Evolutionary conservation across 2,329 filamentous ascomycete species (phyloP), one percentile per base, ranked within the genome.

Genomic region (Aureobasidium leucospermi): DNA sequence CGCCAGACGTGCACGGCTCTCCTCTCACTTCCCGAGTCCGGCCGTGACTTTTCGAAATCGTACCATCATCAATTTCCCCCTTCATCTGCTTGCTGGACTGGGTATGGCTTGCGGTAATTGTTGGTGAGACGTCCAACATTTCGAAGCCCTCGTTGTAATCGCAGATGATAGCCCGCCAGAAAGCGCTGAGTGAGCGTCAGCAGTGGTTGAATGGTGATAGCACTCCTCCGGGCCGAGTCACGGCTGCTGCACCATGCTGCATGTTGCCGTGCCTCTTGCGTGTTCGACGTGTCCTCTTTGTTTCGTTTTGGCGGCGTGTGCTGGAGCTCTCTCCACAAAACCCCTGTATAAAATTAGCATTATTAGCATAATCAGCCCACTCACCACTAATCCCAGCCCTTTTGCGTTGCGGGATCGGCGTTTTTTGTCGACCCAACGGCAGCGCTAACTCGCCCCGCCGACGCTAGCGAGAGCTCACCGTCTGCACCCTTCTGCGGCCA

Each of bases 31-130:
- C 53, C 53, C 53, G 53, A 58, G 31, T 42, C 42, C 42, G 53
- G 53, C 53, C 53, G 34, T 41, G 34, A 41, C 42, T 16, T 11
- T 16, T 13, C 38, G 32, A 59, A 59, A 51, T 59, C 56, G 46
- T 49, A 59, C 56, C 56, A 59, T 59, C 45, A 59, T 49, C 39
- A 58, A 58, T 58, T 58, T 58, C 42, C 53, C 53, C 53, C 53
- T 58, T 46, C 52, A 56, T 56, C 52, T 56, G 48, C 29, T 56
- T 31, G 41, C 23, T 46, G 48, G 4, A 53, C 31, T 41, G 19
- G 34, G 36, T 19, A 52, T 10, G 48, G 36, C 48, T 52, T 60
- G 58, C 48, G 42, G 48, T 3, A 32, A 55, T 60, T 60, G 48
- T 36, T 53, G 58, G n/a, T 53, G 39, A 55, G 13, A 31, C 32